These are phyloP conservation scores for Erodium moschatum DNA, from an alignment of 441 rosid species.

Conservation along the genomic window DNA sequence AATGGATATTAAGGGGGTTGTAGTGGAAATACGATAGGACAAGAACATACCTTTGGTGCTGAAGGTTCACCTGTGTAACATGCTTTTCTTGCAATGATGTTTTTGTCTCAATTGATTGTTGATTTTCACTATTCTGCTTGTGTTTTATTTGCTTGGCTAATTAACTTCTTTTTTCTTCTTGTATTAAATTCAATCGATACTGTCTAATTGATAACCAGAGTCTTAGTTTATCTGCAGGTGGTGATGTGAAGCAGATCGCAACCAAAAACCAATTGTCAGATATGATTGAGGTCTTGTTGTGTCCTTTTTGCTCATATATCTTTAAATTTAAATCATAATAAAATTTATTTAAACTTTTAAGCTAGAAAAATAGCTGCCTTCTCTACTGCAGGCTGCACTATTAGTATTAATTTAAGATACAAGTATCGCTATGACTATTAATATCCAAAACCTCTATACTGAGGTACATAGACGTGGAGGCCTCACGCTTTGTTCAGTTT, in stretches of 20 bases:
- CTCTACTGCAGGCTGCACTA: background rate
- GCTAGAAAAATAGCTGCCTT: constrained; percentile 14
- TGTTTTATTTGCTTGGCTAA: background rate
- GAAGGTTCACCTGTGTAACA: constrained; percentile 40
- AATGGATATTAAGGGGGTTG: constrained; percentile 94
- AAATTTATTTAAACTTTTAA: no score
- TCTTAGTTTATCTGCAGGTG: constrained; percentile 28
- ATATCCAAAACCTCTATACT: no score
- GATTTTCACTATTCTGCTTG: constrained; percentile 1
- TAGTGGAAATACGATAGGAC: constrained; percentile 73
- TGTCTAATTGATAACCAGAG: constrained; percentile 27
- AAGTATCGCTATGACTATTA: no score
- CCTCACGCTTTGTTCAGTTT: no score
- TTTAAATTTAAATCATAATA: background rate
- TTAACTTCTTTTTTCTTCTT: background rate
- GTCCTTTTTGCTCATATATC: constrained; percentile 13
- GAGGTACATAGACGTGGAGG: no score
- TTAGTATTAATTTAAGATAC: background rate
- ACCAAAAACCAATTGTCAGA: constrained; percentile 42
- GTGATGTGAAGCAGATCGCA: constrained; percentile 73
- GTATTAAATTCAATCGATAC: constrained; percentile 9
- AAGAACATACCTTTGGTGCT: constrained; percentile 67
- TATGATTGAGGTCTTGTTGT: constrained; percentile 69
- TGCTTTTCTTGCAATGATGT: constrained; percentile 8
- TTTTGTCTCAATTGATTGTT: constrained; percentile 2